Conservation (phyloP, 441 rosid genomes). For the Populus tomentosa region DNA sequence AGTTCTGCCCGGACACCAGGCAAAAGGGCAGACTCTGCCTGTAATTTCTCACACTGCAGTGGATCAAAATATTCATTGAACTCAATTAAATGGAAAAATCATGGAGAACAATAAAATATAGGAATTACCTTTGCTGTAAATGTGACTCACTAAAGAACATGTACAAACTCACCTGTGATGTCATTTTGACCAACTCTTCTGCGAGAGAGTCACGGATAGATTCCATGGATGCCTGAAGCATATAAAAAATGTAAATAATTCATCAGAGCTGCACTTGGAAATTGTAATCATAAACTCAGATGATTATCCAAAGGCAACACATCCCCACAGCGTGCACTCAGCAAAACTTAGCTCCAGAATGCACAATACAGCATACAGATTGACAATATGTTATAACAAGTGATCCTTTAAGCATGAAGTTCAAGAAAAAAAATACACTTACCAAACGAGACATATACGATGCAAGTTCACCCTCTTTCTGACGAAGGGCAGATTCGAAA, state of each 20-base stretch:
- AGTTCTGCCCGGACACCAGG: slow-evolving; percentile 90
- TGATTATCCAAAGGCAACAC: not conserved
- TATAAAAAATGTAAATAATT: slow-evolving; percentile 16
- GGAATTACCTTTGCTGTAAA: not conserved
- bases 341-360: not conserved
- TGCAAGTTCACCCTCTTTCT: slow-evolving; percentile 98
- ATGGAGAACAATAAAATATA: not conserved
- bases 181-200: slow-evolving; percentile 93
- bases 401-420: not conserved
- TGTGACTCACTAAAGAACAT: not conserved
- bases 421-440: slow-evolving; percentile 15
- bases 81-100: not conserved
- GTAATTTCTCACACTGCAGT: slow-evolving; percentile 83
- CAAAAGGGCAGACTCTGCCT: slow-evolving; percentile 60
- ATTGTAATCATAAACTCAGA: not conserved
- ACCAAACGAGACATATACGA: slow-evolving; percentile 98
- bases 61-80: slow-evolving; percentile 10
- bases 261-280: not conserved
- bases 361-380: not conserved
- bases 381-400: not conserved
- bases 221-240: slow-evolving; percentile 81
- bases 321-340: not conserved
- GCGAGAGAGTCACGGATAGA: slow-evolving; percentile 96
- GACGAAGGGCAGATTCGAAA: slow-evolving; percentile 89
- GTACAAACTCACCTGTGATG: slow-evolving; percentile 25